Evolutionary conservation across 108 stramenopile species (phyloP), one percentile per base, ranked within the genome.

Genomic region (Skeletonema marinoi): DNA sequence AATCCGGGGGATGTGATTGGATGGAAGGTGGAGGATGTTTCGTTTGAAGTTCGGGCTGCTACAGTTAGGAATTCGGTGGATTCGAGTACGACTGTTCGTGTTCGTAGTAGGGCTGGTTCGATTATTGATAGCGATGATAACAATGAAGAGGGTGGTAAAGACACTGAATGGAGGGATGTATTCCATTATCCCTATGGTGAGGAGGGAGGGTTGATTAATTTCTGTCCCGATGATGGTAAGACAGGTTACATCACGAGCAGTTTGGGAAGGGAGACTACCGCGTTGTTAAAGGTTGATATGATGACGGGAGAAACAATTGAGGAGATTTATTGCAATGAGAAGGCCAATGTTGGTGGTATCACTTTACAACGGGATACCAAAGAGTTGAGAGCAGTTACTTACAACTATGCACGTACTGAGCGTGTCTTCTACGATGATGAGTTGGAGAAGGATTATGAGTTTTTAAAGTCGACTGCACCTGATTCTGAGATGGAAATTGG

Each of bases 121-220:
- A 64, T 68, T 35, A 46, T 56, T 33, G 21, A 21, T 11, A 50
- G 42, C 17, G 68, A 74, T 56, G 68, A 73, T 65, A 13, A 16
- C 2, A 62, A 32, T 19, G 32, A 62, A 8, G 58, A 70, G 30
- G 9, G 17, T 14, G 42, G 31, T 13, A 63, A 77, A 2, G 73
- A 66, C 29, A 68, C 68, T 13, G 79, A 85, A 48, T 89, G 86
- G 87, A 85, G 70, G 41, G 83, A 89, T 41, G 56, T 88, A 7
- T 75, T 86, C 62, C 80, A 77, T 60, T 87, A 82, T 66, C 89
- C 87, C 0, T 90, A 88, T 31, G 89, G 87, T 11, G 89, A 88
- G 30, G 81, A 87, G 32, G 87, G 87, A 4, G 79, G 78, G 8
- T 59, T 88, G 19, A 71, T 90, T 7, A 77, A 81, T 60, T 90